A percentile compares a stretch with the other conserved stretches of the same genome.
These are phyloP conservation scores for Daldinia bambusicola DNA, from an alignment of 495 filamentous ascomycete genomes.

Conservation along the genomic window DNA sequence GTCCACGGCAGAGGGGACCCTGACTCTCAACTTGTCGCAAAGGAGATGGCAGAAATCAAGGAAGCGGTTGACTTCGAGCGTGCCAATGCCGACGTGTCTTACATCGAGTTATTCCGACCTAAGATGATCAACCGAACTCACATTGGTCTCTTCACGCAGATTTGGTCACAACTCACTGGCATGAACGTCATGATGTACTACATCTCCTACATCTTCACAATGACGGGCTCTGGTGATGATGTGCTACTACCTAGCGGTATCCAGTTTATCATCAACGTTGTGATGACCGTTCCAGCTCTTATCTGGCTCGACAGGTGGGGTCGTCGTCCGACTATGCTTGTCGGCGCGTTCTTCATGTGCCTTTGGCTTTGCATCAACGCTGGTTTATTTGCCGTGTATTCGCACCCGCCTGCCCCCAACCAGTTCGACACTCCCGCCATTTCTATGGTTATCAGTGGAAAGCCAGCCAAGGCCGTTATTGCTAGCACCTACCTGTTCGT, in stretches of 20 bases:
- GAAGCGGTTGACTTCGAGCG: slow-evolving; percentile 77
- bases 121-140: slow-evolving; percentile 79
- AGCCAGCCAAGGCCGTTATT: slow-evolving; percentile 74
- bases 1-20: slow-evolving; percentile 74
- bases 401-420: slow-evolving; percentile 51
- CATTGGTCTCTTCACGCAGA: slow-evolving; percentile 81
- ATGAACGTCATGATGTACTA: slow-evolving; percentile 89
- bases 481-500: slow-evolving; percentile 83
- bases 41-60: slow-evolving; percentile 76
- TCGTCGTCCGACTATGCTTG: slow-evolving; percentile 69
- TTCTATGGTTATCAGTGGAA: slow-evolving; percentile 63
- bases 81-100: slow-evolving; percentile 67
- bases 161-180: slow-evolving; percentile 85
- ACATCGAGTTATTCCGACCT: slow-evolving; percentile 73
- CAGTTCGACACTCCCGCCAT: slow-evolving; percentile 54
- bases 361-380: slow-evolving; percentile 75
- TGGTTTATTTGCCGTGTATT: slow-evolving; percentile 67
- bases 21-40: slow-evolving; percentile 67
- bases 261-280: slow-evolving; percentile 77
- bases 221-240: slow-evolving; percentile 71
- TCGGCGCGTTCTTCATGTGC: slow-evolving; percentile 74
- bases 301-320: slow-evolving; percentile 69
- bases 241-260: slow-evolving; percentile 75
- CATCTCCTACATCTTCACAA: slow-evolving; percentile 74
- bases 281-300: slow-evolving; percentile 66